Base-by-base conservation (phyloP, 495 filamentous ascomycete genomes). In the Hyaloscypha finlandica region DNA sequence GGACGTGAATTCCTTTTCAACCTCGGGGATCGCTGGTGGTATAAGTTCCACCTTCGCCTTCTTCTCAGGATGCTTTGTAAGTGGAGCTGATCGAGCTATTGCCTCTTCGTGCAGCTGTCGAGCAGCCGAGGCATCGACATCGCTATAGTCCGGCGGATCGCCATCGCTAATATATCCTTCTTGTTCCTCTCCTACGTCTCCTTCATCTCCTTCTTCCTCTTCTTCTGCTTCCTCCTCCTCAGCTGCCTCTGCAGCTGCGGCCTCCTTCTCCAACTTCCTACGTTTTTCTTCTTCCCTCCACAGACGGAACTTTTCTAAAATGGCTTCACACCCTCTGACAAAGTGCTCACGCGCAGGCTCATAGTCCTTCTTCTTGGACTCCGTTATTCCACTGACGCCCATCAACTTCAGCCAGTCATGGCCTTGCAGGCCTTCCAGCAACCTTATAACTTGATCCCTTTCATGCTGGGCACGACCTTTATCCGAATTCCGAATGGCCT, bases 271-370 rank as follows among this genome's bases (percentile, higher is more conserved):
- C 8, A 84, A 74, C 72, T 91, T 92, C 71, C 90, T 79, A 35
- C 89, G 85, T 76, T 93, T 94, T 77, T 98, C 95, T 76, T 96
- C 92, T 70, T 95, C 89, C 65, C 87, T 92, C 93, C 94, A 98
- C 30, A 82, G 75, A 45, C 86, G 84, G 76, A 97, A 97, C 71
- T 97, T 98, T 62, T 91, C 89, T 8, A 98, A 79, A 53, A 97
- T 86, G 0, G 82, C 83, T 63, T 89, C 82, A 39, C 97, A 91
- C 58, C 94, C 92, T 58, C 81, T 81, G 63, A 97, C 89, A 73
- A 97, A 94, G 71, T 92, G 87, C 59, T 88, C 83, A 33, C 94
- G 86, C 64, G 96, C 94, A 42, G 90, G 89, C 74, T 97, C 93
- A 76, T 91, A 97, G 53, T 87, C 86, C 71, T 90, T 95, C 78